Evolutionary conservation across 2,329 filamentous ascomycete genomes (phyloP).

Genomic region (Coniochaeta sp.): DNA sequence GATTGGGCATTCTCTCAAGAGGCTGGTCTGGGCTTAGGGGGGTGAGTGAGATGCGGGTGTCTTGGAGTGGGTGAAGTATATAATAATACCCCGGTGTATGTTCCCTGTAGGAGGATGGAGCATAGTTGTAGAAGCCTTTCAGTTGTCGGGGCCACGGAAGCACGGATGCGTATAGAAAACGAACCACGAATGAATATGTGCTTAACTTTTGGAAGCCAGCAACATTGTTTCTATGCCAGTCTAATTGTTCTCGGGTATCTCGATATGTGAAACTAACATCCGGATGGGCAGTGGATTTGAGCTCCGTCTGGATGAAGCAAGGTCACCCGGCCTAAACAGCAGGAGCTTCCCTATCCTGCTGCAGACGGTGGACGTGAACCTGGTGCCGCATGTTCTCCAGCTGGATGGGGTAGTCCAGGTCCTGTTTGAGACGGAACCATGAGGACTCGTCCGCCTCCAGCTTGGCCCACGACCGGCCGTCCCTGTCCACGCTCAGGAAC

Average conservation of each 20-base stretch:
- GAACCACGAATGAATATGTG: too few relatives aligned
- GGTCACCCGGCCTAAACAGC: neutral
- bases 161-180: neutral
- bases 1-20: constrained; percentile 84
- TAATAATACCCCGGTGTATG: neutral
- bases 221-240: neutral
- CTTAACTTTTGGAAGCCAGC: too few relatives aligned
- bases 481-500: constrained; percentile 50
- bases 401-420: constrained; percentile 70
- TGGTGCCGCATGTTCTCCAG: constrained; percentile 96
- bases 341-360: neutral
- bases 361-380: constrained; percentile 65
- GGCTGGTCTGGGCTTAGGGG: constrained; percentile 74
- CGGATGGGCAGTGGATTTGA: neutral
- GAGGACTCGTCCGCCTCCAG: constrained; percentile 67
- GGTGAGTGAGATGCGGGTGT: neutral
- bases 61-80: neutral
- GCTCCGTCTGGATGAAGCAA: neutral
- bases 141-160: neutral
- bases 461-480: constrained; percentile 59
- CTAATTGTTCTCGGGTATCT: neutral
- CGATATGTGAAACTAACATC: neutral
- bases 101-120: neutral
- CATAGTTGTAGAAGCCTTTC: neutral
- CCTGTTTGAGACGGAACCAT: constrained; percentile 72